Conservation (phyloP, 2,329 filamentous ascomycete species). For the Alternaria rosae region DNA sequence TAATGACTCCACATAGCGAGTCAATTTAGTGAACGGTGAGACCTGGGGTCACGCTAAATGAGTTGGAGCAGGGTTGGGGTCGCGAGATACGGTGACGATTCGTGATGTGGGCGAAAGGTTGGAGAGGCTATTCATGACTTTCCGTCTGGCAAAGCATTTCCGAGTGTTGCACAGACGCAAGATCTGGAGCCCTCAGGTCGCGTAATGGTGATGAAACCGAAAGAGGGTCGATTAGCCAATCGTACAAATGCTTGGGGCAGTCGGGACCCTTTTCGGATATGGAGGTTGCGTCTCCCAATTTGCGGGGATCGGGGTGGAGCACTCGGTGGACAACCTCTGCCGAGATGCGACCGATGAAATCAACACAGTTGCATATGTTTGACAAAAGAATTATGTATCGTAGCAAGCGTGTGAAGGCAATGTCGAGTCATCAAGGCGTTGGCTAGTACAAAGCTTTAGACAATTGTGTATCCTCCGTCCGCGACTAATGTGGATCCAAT, state of each 20-base stretch:
- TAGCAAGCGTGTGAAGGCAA: background rate
- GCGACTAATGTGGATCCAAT: constrained; percentile 75
- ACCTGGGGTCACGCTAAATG: background rate
- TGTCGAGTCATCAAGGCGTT: background rate
- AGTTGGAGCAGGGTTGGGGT: background rate
- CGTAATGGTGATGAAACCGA: background rate
- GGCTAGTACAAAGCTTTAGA: constrained; percentile 2
- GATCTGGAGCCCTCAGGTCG: background rate
- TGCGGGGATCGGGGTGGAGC: background rate
- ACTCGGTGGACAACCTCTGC: background rate
- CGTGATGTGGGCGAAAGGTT: constrained; percentile 9
- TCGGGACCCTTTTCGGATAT: background rate
- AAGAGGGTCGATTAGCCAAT: background rate
- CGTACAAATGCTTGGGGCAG: background rate
- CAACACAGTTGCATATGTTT: background rate
- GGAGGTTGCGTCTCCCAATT: background rate
- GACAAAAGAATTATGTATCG: background rate
- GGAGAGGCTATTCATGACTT: constrained; percentile 5
- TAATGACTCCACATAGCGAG: constrained; percentile 6
- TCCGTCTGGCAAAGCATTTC: constrained; percentile 26
- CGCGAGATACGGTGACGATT: constrained; percentile 6
- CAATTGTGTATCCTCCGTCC: constrained; percentile 56
- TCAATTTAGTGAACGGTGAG: constrained; percentile 5
- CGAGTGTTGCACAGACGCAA: constrained; percentile 1
- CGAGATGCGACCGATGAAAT: background rate